Percentiles rank a stretch among this genome's conserved stretches.
These are phyloP conservation scores for Corylus americana DNA, from an alignment of 306 rosid species.

Conservation along the genomic window DNA sequence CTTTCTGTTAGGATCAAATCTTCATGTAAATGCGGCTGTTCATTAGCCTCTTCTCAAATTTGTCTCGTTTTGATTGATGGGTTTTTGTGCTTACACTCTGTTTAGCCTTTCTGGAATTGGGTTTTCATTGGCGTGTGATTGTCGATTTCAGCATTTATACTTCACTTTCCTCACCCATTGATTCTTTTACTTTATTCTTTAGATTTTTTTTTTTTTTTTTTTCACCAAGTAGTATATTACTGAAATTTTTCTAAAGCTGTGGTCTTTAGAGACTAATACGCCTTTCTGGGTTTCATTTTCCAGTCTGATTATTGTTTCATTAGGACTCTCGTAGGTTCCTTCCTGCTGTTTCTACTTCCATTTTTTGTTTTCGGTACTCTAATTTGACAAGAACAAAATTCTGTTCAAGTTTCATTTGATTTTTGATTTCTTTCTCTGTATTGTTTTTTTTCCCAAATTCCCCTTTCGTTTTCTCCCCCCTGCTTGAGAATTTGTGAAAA, in stretches of 20 bases:
- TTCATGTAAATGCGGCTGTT: slow-evolving; percentile 8
- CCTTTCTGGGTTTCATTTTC: neutral
- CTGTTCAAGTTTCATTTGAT: slow-evolving; percentile 15
- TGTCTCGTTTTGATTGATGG: slow-evolving; percentile 17
- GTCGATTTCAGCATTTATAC: slow-evolving; percentile 28
- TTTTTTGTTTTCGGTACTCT: neutral
- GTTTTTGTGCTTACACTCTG: slow-evolving; percentile 12
- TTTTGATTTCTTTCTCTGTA: slow-evolving; percentile 17
- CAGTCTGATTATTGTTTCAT: neutral
- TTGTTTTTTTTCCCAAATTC: slow-evolving; percentile 1
- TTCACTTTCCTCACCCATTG: slow-evolving; percentile 8
- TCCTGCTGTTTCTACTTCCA: neutral
- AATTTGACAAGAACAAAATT: neutral
- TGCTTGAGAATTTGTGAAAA: slow-evolving; percentile 20
- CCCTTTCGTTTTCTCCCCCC: slow-evolving; percentile 19
- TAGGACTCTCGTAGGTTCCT: neutral
- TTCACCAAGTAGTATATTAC: neutral
- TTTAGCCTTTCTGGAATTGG: slow-evolving; percentile 28
- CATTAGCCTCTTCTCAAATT: neutral
- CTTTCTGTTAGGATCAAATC: slow-evolving; percentile 31
- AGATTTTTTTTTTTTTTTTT: neutral
- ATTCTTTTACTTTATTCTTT: slow-evolving; percentile 24
- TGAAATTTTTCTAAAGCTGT: slow-evolving; percentile 8
- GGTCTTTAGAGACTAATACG: slow-evolving; percentile 12
- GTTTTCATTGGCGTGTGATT: slow-evolving; percentile 22